Evolutionary conservation across 2,329 filamentous ascomycete species (phyloP).

Genomic region (Phaeosphaeriaceae sp.): DNA sequence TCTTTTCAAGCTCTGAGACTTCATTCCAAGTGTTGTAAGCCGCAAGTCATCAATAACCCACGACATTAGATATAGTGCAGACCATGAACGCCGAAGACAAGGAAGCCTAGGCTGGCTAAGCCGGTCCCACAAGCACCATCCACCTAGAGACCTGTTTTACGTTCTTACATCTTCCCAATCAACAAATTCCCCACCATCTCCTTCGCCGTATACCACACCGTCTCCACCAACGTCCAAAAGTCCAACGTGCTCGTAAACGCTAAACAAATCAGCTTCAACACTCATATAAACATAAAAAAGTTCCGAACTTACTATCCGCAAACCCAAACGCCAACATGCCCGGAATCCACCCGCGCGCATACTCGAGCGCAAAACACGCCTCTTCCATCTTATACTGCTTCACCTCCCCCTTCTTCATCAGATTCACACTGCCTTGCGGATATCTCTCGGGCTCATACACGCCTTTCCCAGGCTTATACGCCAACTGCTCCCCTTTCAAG

Average conservation of each 20-base stretch:
- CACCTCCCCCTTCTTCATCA: slow-evolving; percentile 72
- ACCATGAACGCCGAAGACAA: no score
- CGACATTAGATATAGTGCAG: no score
- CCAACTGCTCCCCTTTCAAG: slow-evolving; percentile 76
- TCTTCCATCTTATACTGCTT: slow-evolving; percentile 86
- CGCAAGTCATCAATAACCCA: no score
- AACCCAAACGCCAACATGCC: slow-evolving; percentile 92
- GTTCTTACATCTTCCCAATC: slow-evolving; percentile 24
- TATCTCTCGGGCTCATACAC: slow-evolving; percentile 74
- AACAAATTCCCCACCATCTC: slow-evolving; percentile 78
- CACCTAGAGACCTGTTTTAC: no score
- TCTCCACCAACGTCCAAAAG: slow-evolving; percentile 83
- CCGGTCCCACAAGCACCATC: no score
- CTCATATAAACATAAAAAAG: background rate
- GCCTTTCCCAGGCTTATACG: slow-evolving; percentile 69
- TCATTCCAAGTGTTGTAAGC: no score
- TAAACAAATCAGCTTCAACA: slow-evolving; percentile 6
- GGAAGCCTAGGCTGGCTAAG: no score
- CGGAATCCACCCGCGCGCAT: slow-evolving; percentile 88
- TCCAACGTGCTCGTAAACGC: slow-evolving; percentile 80
- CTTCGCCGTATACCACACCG: slow-evolving; percentile 73
- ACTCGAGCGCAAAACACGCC: slow-evolving; percentile 81
- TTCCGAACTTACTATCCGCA: slow-evolving; percentile 67
- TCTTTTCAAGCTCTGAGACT: no score
- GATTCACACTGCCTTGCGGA: slow-evolving; percentile 72